A percentile compares a stretch with the other conserved stretches of the same genome.
Conservation (phyloP, 768 basidiomycete species). For the Rhodotorula graminis region DNA sequence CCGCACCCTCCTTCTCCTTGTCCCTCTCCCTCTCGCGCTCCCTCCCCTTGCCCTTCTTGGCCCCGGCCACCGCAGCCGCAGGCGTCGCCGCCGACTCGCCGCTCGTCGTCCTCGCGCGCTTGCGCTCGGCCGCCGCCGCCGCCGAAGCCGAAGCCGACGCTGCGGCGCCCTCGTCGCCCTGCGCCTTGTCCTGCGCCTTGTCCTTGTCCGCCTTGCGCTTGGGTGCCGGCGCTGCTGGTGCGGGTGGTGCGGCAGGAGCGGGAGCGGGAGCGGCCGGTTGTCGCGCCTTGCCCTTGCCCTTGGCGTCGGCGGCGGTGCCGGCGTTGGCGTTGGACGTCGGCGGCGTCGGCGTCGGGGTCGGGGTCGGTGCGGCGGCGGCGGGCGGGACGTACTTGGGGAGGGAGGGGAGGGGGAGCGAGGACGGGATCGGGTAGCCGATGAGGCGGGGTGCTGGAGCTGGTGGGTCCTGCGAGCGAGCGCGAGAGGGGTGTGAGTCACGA, state of each 20-base stretch:
- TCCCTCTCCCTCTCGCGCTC: neutral
- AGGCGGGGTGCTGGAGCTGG: slow-evolving; percentile 2
- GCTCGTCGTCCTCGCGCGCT: slow-evolving; percentile 8
- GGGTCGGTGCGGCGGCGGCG: slow-evolving; percentile 8
- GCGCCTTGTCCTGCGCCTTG: too few species aligned
- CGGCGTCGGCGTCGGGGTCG: neutral
- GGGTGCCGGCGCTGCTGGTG: too few species aligned
- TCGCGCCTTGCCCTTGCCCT: slow-evolving; percentile 18
- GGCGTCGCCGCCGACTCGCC: neutral
- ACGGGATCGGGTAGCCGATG: slow-evolving; percentile 37
- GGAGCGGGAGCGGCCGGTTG: neutral
- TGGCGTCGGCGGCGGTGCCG: too few species aligned
- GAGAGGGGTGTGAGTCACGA: neutral
- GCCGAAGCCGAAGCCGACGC: too few species aligned
- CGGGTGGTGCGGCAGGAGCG: too few species aligned
- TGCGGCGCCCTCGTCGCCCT: slow-evolving; percentile 1
- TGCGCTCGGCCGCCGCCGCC: neutral
- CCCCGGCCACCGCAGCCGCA: too few species aligned
- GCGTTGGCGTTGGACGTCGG: neutral
- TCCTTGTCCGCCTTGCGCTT: slow-evolving; percentile 15
- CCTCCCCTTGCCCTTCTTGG: neutral
- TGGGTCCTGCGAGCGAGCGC: neutral
- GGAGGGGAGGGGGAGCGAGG: slow-evolving; percentile 36
- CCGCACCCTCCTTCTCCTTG: too few species aligned
- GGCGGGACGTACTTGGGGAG: slow-evolving; percentile 36